Conservation (phyloP, 2,329 filamentous ascomycete species). For the Cercospora nicotianae region DNA sequence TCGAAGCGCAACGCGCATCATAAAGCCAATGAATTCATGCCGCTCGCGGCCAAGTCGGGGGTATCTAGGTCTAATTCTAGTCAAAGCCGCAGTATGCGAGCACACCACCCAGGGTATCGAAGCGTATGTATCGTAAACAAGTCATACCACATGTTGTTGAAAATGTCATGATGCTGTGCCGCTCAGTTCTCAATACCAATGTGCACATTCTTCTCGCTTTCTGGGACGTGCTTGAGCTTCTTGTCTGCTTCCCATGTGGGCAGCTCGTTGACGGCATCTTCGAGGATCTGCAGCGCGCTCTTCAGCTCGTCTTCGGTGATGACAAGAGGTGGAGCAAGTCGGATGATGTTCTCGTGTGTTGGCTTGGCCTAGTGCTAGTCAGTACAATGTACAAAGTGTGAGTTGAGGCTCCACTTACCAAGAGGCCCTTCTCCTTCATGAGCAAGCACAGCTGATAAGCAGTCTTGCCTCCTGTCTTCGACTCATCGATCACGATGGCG, state of each 20-base stretch:
- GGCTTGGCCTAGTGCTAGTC: conserved; percentile 86
- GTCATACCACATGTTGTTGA: conserved; percentile 1
- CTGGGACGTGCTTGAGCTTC: conserved; percentile 58
- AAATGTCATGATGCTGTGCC: neutral
- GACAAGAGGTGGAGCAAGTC: conserved; percentile 92
- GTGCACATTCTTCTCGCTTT: conserved; percentile 62
- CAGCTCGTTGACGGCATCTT: conserved; percentile 77
- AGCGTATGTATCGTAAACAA: neutral
- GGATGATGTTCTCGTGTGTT: conserved; percentile 97
- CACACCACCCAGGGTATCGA: conserved; percentile 1
- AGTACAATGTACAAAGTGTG: conserved; percentile 54
- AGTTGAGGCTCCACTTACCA: conserved; percentile 60
- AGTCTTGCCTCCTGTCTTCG: conserved; percentile 76
- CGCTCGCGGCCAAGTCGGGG: neutral
- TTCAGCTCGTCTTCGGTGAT: conserved; percentile 86
- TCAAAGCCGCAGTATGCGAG: conserved; percentile 8
- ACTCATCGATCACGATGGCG: conserved; percentile 93
- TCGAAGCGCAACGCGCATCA: neutral
- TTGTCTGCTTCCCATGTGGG: conserved; percentile 63
- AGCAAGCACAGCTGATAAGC: conserved; percentile 97
- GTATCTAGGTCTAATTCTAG: conserved; percentile 20
- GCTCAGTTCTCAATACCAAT: conserved; percentile 59
- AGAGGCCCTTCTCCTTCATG: conserved; percentile 88
- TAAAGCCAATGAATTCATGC: neutral
- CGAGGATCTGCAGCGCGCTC: conserved; percentile 75